Percentiles rank a stretch among this genome's conserved stretches.
phyloP scores from a whole-genome alignment of 192 early-diverging fungal species.

The Coemansia sp. region DNA sequence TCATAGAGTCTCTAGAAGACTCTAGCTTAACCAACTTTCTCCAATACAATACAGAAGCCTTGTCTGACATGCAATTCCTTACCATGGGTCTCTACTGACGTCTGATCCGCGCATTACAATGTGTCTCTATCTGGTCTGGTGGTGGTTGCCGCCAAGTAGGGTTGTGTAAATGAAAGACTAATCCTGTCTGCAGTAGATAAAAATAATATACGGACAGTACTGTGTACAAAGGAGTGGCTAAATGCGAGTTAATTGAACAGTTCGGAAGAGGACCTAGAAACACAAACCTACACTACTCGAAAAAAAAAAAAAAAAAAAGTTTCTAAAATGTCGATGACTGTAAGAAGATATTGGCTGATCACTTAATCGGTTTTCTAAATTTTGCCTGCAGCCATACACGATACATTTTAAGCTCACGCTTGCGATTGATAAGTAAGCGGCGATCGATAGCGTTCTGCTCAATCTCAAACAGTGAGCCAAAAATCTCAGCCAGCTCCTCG shows the following conservation, averaged over 20 bases:
- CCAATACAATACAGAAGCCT: neutral
- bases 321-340: constrained; percentile 8
- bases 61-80: constrained; percentile 7
- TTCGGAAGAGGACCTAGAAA: neutral
- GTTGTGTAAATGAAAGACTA: neutral
- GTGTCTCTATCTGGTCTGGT: neutral
- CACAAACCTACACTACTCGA: neutral
- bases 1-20: neutral
- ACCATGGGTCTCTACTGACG: constrained; percentile 56
- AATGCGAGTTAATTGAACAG: neutral
- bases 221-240: neutral
- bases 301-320: constrained; percentile 1
- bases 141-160: neutral
- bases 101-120: constrained; percentile 47
- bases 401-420: constrained; percentile 94
- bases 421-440: constrained; percentile 89
- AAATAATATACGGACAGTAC: neutral
- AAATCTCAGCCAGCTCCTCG: constrained; percentile 45
- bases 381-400: constrained; percentile 96
- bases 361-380: constrained; percentile 72
- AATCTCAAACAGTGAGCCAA: constrained; percentile 63
- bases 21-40: neutral
- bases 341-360: constrained; percentile 9
- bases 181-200: neutral
- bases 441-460: constrained; percentile 92